Base-by-base conservation (phyloP, 495 filamentous ascomycete genomes). In the Aspergillus hancockii region DNA sequence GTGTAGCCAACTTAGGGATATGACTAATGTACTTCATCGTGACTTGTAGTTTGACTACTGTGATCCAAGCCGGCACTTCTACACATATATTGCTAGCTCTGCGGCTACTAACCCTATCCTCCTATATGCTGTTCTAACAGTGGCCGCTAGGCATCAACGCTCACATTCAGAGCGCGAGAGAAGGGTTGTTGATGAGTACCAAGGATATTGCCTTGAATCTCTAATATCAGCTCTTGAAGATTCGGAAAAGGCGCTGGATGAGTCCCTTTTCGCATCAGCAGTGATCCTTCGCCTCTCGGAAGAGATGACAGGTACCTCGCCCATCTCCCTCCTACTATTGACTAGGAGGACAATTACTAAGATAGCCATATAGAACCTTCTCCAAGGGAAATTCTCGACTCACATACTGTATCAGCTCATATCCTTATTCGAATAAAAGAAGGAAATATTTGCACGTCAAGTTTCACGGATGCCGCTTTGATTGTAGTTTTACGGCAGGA, bases 251-350 rank as follows among this genome's bases (percentile, higher is more conserved):
- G 16, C 38, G 16, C 38, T 43, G 14, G n/a, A 43, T 18, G 38
- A 43, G n/a, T 43, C 38, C 16, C 38, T 43, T 14, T 43, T 43
- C 16, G 38, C 38, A 43, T 43, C 38, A 43, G 38, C 38, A 43
- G 38, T 43, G 8, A 43, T 43, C 6, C 38, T 43, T 43, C 38
- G 38, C 14, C 38, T 43, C 16, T 43, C 38, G 4, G 38, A 43
- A 43, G 38, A 43, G 14, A 43, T 43, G 38, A 43, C 38, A 14
- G 38, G 38, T 43, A n/a, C n/a, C n/a, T n/a, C n/a, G n/a, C n/a
- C n/a, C n/a, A n/a, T n/a, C n/a, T n/a, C n/a, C n/a, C n/a, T n/a
- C n/a, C n/a, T n/a, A n/a, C n/a, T n/a, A n/a, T n/a, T n/a, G n/a
- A n/a, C n/a, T n/a, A n/a, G n/a, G n/a, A n/a, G n/a, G n/a, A n/a